Base-by-base conservation (phyloP, 1,284 basidiomycete genomes). In the Flammula alnicola region DNA sequence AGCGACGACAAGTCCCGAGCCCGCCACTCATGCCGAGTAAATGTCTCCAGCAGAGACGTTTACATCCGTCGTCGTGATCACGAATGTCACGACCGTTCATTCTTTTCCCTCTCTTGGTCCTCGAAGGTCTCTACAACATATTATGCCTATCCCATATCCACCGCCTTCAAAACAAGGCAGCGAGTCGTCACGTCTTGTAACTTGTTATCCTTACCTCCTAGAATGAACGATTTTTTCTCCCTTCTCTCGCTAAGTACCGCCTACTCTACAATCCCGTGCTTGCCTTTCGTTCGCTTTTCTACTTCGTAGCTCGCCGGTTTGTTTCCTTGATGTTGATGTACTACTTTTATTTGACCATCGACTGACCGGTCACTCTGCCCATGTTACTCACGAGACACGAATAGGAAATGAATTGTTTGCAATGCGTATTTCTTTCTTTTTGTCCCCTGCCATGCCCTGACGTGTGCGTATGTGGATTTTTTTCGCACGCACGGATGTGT, bases 1-100 rank as follows among this genome's bases (percentile, higher is more conserved):
- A 10, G 63, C 73, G 27, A 70, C 71, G 42, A 69, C 66, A 50
- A 70, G 62, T 55, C 61, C 68, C 25, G 69, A 70, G 48, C 54
- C 64, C 33, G 36, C 56, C 27, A 45, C 56, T 51, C 55, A 59
- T 47, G 58, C 64, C 54, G 69, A 71, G 56, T 68, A 61, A 66
- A 44, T 46, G 36, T 44, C 41, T 22, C 31, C 36, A 53, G 54
- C 57, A 57, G 57, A 50, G 51, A 40, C n/a, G n/a, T n/a, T n/a
- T n/a, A n/a, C n/a, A n/a, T n/a, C n/a, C n/a, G n/a, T n/a, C 10
- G 16, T 30, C 20, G 30, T 43, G 29, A 33, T 33, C 12, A 19
- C 35, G 11, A 33, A 31, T 11, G 11, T 42, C 30, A 37, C 47
- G 23, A 26, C 29, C 23, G 5, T 10, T 25, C 17, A 19, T 25